These are phyloP conservation scores for Mycena alexandri DNA, from an alignment of 768 basidiomycete genomes.

Conservation along the genomic window DNA sequence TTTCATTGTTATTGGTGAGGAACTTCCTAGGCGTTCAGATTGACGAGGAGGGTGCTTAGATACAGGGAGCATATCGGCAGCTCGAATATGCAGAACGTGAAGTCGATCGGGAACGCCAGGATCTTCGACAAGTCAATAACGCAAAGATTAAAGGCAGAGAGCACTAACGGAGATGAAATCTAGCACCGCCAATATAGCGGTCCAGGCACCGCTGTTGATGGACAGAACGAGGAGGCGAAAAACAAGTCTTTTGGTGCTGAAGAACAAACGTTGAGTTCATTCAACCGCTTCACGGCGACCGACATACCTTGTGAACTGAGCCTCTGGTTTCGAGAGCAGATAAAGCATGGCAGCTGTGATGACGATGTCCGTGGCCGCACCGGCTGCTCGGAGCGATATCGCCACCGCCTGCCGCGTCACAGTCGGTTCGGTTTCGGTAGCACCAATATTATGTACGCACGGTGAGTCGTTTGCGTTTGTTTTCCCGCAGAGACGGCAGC, in stretches of 20 bases:
- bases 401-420: slow-evolving; percentile 15
- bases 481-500: slow-evolving; percentile 21
- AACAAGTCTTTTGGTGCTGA: slow-evolving; percentile 21
- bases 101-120: slow-evolving; percentile 19
- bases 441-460: background rate
- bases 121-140: slow-evolving; percentile 9
- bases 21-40: slow-evolving; percentile 45
- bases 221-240: slow-evolving; percentile 31
- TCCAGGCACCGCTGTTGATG: slow-evolving; percentile 37
- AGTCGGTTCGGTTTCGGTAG: background rate
- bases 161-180: slow-evolving; percentile 29
- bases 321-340: slow-evolving; percentile 2
- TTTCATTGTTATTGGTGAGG: background rate
- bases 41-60: slow-evolving; percentile 48
- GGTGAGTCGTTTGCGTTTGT: slow-evolving; percentile 16
- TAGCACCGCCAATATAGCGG: slow-evolving; percentile 32
- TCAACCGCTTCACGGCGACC: too few relatives aligned
- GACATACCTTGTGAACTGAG: slow-evolving; percentile 16
- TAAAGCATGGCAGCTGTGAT: slow-evolving; percentile 13
- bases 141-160: background rate
- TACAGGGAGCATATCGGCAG: slow-evolving; percentile 50
- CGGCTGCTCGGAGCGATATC: slow-evolving; percentile 19
- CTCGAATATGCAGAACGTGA: slow-evolving; percentile 40
- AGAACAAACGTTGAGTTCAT: background rate
- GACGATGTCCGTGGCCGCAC: slow-evolving; percentile 20